phyloP scores from a whole-genome alignment of 306 rosid species.

The Vicia faba region DNA sequence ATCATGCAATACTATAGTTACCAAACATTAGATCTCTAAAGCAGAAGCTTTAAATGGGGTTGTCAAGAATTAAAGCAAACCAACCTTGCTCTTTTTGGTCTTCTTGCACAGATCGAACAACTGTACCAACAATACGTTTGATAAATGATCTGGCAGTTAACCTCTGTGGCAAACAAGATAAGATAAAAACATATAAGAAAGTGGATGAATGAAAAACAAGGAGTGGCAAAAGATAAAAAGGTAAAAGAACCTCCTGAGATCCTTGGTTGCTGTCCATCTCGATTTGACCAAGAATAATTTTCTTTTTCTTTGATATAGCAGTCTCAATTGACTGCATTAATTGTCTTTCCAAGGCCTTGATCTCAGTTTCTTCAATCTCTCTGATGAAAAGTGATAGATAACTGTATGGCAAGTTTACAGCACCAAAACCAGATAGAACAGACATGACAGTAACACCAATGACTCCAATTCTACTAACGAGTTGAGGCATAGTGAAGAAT shows the following conservation, averaged over 20 bases:
- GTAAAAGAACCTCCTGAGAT: slow-evolving; percentile 65
- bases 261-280: slow-evolving; percentile 76
- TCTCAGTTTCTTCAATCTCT: slow-evolving; percentile 84
- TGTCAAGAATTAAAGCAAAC: slow-evolving; percentile 30
- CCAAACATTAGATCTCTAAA: neutral
- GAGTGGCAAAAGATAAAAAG: neutral
- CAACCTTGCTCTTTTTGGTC: slow-evolving; percentile 91
- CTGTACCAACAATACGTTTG: slow-evolving; percentile 90
- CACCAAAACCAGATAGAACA: slow-evolving; percentile 93
- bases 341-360: slow-evolving; percentile 79
- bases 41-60: slow-evolving; percentile 17
- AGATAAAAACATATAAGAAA: slow-evolving; percentile 8
- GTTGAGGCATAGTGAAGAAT: slow-evolving; percentile 91
- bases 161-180: slow-evolving; percentile 57
- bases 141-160: slow-evolving; percentile 76
- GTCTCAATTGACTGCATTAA: slow-evolving; percentile 84
- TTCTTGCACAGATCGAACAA: slow-evolving; percentile 89
- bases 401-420: slow-evolving; percentile 91
- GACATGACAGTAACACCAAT: slow-evolving; percentile 98
- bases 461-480: slow-evolving; percentile 96
- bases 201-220: slow-evolving; percentile 1
- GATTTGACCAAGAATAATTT: slow-evolving; percentile 68
- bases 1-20: slow-evolving; percentile 17
- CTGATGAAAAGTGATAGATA: slow-evolving; percentile 91
- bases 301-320: slow-evolving; percentile 75